Evolutionary conservation across 1,284 basidiomycete genomes (phyloP).

Genomic region (Apiotrichum gamsii): DNA sequence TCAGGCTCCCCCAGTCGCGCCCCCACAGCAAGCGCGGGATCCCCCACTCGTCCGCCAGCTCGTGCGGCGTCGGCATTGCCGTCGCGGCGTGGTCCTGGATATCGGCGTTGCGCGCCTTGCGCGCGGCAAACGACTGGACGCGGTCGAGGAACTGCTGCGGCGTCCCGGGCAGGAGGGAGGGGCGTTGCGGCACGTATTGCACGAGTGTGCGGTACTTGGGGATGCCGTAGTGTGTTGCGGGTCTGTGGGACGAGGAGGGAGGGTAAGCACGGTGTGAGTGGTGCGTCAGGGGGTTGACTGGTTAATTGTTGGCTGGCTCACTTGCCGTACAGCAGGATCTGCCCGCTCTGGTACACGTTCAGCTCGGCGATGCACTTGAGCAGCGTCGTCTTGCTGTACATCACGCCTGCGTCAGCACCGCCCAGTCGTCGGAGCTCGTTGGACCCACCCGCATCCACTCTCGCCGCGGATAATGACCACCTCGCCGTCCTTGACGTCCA

Average conservation of each 20-base stretch:
- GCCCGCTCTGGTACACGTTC: slow-evolving; percentile 59
- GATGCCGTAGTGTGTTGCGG: slow-evolving; percentile 52
- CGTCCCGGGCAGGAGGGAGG: slow-evolving; percentile 71
- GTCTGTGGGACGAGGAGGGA: slow-evolving; percentile 1
- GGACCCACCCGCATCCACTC: slow-evolving; percentile 60
- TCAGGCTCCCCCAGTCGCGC: slow-evolving; percentile 66
- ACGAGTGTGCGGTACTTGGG: slow-evolving; percentile 68
- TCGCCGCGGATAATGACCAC: slow-evolving; percentile 65
- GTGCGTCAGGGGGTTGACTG: too few species aligned
- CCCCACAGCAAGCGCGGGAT: slow-evolving; percentile 65
- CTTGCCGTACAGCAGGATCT: slow-evolving; percentile 61
- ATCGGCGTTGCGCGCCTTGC: slow-evolving; percentile 32
- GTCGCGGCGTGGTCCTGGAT: slow-evolving; percentile 20
- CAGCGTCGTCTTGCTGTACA: slow-evolving; percentile 71
- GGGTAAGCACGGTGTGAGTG: background rate
- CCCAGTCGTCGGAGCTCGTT: too few species aligned
- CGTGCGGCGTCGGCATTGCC: slow-evolving; percentile 43
- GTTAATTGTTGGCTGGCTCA: slow-evolving; percentile 46
- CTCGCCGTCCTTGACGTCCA: slow-evolving; percentile 63
- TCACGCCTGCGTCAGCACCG: too few species aligned
- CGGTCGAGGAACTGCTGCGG: slow-evolving; percentile 64
- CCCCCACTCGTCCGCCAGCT: slow-evolving; percentile 62
- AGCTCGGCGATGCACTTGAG: slow-evolving; percentile 76
- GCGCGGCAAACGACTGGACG: slow-evolving; percentile 57
- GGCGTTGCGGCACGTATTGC: slow-evolving; percentile 76